Evolutionary conservation across 2,329 filamentous ascomycete genomes (phyloP), one percentile per base, ranked within the genome.

Genomic region (Beauveria rudraprayagi): DNA sequence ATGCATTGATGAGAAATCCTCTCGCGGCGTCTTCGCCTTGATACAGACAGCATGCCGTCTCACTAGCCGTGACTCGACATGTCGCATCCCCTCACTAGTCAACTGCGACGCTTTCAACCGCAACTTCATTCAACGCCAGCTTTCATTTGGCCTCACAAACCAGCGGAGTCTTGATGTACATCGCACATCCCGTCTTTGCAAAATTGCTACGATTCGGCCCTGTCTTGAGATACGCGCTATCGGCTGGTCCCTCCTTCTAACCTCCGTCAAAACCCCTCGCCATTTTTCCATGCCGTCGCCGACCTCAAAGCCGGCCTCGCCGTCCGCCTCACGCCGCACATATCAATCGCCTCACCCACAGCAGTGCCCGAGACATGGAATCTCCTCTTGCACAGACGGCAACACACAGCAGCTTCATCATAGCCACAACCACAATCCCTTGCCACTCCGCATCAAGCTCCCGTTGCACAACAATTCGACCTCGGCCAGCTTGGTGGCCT

Each of bases 401-500:
- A 60, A 16, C 22, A 40, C 26, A 9, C 47, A 47, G 14, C 41
- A 43, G 6, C 37, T n/a, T 9, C 48, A 16, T 30, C 34, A 60
- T 24, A 50, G 44, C 26, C 46, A 56, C 14, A 17, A 60, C n/a
- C 61, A 53, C 22, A 19, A 54, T 51, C 72, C 78, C 22, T 70
- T 80, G n/a, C 76, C 80, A 37, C 76, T 79, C 66, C 77, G 77
- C 54, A 78, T 83, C 63, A 77, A 77, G 46, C 76, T 77, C 14
- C 73, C 80, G 52, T 78, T 78, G 64, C 76, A 78, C 62, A 74
- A 77, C 22, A 79, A 80, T 61, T 72, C 76, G 2, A 81, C 81
- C 14, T 81, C 80, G 17, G 80, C 81, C 3, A 83, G 79, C 37
- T 73, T 84, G 3, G 77, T 80, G 41, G 73, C 80, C 28, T 83